These are phyloP conservation scores for Geranium brycei DNA, from an alignment of 345 rosid genomes.

Conservation along the genomic window DNA sequence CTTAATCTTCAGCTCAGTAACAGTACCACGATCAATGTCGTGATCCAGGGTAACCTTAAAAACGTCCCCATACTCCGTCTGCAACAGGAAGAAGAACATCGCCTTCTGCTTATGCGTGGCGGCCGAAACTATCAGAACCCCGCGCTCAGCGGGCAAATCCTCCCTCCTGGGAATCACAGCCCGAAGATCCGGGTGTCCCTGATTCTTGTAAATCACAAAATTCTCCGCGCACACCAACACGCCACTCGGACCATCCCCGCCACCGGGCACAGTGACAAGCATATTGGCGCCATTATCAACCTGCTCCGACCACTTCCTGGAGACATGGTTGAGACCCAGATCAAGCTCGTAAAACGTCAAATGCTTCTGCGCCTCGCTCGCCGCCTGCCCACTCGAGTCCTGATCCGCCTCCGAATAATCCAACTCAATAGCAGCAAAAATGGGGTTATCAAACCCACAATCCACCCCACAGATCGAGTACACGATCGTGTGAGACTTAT, in stretches of 20 bases:
- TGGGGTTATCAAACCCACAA: constrained; percentile 90
- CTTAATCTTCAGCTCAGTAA: constrained; percentile 75
- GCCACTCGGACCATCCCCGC: constrained; percentile 93
- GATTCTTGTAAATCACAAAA: constrained; percentile 92
- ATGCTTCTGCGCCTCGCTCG: constrained; percentile 88
- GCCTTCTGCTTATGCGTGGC: constrained; percentile 82
- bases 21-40: constrained; percentile 52
- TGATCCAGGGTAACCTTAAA: constrained; percentile 81
- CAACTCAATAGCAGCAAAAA: constrained; percentile 87
- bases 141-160: constrained; percentile 85
- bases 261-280: constrained; percentile 99
- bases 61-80: constrained; percentile 90
- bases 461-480: constrained; percentile 85
- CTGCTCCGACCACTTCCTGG: constrained; percentile 89
- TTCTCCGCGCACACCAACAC: constrained; percentile 92
- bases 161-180: constrained; percentile 88
- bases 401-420: constrained; percentile 93
- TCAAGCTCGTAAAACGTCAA: constrained; percentile 91
- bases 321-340: constrained; percentile 90
- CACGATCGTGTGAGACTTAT: constrained; percentile 80
- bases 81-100: constrained; percentile 84
- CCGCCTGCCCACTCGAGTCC: constrained; percentile 79
- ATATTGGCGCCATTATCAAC: constrained; percentile 96
- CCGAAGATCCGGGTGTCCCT: constrained; percentile 82
- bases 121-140: constrained; percentile 86